Evolutionary conservation across 345 rosid genomes (phyloP).

Genomic region (Aethionema arabicum): DNA sequence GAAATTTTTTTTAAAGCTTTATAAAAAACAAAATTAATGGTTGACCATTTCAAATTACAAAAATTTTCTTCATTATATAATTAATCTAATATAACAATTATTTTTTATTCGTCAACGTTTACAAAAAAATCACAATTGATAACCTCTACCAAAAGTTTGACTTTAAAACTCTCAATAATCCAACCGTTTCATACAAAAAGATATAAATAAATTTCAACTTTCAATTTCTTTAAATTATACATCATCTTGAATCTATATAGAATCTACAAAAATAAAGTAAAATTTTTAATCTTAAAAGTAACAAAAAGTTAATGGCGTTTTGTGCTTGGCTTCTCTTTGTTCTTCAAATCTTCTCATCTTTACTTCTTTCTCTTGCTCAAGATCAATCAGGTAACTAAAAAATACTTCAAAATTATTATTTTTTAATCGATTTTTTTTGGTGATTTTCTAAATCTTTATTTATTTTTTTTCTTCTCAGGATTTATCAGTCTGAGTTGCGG

Average conservation of each 20-base stretch:
- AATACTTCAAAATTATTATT: conserved; percentile 4
- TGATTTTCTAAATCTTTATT: neutral
- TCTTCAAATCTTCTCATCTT: conserved; percentile 19
- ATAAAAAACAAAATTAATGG: no score
- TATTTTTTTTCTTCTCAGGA: conserved; percentile 23
- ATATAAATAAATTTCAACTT: conserved; percentile 16
- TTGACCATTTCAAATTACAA: neutral
- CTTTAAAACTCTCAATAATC: conserved; percentile 31
- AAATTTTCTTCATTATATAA: neutral
- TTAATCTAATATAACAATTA: neutral
- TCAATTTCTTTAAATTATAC: conserved; percentile 14
- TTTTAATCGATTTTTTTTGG: neutral
- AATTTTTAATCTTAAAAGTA: neutral
- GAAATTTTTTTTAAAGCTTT: no score
- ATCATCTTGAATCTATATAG: conserved; percentile 11
- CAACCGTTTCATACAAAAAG: conserved; percentile 24
- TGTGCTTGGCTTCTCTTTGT: conserved; percentile 29
- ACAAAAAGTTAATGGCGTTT: conserved; percentile 30
- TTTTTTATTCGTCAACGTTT: conserved; percentile 24
- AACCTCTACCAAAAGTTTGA: conserved; percentile 29
- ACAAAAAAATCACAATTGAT: conserved; percentile 27
- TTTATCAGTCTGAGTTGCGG: conserved; percentile 58
- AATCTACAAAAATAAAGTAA: neutral
- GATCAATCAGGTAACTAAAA: conserved; percentile 40
- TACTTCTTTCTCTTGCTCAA: conserved; percentile 33